A percentile compares a stretch with the other conserved stretches of the same genome.
phyloP scores from a whole-genome alignment of 2,329 filamentous ascomycete genomes.

The Cladophialophora yegresii region DNA sequence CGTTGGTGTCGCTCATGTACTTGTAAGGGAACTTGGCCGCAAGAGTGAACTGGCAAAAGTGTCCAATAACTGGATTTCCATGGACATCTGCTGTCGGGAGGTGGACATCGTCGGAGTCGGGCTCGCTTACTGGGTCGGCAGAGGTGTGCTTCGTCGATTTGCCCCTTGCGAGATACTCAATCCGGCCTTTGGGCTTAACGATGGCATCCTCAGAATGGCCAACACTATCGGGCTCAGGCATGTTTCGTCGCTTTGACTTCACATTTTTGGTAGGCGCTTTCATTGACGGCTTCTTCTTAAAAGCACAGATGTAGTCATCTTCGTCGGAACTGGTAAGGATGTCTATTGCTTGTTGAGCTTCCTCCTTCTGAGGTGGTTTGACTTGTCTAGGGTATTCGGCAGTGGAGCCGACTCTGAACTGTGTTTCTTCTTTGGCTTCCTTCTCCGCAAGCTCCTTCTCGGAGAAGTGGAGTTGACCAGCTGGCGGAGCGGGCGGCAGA shows the following conservation, averaged over 20 bases:
- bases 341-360: constrained; percentile 11
- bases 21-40: constrained; percentile 49
- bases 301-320: constrained; percentile 36
- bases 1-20: constrained; percentile 42
- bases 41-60: constrained; percentile 46
- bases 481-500: constrained; percentile 20
- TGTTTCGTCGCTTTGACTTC: constrained; percentile 1
- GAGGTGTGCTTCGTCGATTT: constrained; percentile 12
- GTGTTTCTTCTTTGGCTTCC: constrained; percentile 15
- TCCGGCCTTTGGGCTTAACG: not conserved
- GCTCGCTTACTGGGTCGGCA: not conserved
- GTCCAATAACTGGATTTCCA: constrained; percentile 31
- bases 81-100: constrained; percentile 21
- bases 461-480: constrained; percentile 24
- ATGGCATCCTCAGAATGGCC: not conserved
- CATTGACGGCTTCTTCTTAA: constrained; percentile 28
- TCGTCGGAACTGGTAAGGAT: constrained; percentile 28
- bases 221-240: not conserved
- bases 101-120: constrained; percentile 12
- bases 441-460: constrained; percentile 28
- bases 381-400: constrained; percentile 21
- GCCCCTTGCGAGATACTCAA: constrained; percentile 18
- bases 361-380: constrained; percentile 3
- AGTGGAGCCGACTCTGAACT: constrained; percentile 16
- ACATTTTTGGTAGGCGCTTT: constrained; percentile 13